Conservation (phyloP, 306 rosid species). For the Cyclanthera cordifolia region DNA sequence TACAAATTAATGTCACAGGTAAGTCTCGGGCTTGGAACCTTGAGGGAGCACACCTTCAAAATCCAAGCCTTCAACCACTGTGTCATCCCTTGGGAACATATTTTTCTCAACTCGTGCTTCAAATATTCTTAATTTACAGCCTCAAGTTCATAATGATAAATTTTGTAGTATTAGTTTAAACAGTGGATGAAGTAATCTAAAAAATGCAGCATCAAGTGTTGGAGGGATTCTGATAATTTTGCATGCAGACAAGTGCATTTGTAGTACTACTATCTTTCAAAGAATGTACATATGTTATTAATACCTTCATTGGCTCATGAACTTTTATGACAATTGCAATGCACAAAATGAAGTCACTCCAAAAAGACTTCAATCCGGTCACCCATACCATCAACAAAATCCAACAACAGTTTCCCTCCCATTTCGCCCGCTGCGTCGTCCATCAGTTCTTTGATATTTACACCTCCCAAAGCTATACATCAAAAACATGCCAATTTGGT, state of each 20-base stretch:
- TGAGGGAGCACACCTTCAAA: no score
- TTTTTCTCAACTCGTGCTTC: no score
- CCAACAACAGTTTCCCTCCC: constrained; percentile 70
- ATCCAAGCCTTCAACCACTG: no score
- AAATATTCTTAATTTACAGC: neutral
- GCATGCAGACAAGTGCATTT: neutral
- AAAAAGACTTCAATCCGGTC: constrained; percentile 84
- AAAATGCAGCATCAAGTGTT: neutral
- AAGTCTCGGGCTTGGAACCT: no score
- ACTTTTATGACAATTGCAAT: neutral
- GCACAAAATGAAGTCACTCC: constrained; percentile 31
- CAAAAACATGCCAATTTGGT: constrained; percentile 9
- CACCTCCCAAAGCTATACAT: constrained; percentile 65
- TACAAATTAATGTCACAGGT: no score
- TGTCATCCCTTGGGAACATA: no score
- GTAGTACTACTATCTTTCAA: neutral
- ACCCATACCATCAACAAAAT: constrained; percentile 66
- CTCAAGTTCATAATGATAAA: neutral
- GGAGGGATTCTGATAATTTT: neutral
- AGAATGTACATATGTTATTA: neutral
- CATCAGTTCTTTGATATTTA: constrained; percentile 69
- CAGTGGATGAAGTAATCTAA: neutral
- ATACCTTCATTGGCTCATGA: neutral
- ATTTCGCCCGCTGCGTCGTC: constrained; percentile 62
- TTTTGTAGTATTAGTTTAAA: neutral